Base-by-base conservation (phyloP, 208 protist genomes). In the Phytomonas sp. region DNA sequence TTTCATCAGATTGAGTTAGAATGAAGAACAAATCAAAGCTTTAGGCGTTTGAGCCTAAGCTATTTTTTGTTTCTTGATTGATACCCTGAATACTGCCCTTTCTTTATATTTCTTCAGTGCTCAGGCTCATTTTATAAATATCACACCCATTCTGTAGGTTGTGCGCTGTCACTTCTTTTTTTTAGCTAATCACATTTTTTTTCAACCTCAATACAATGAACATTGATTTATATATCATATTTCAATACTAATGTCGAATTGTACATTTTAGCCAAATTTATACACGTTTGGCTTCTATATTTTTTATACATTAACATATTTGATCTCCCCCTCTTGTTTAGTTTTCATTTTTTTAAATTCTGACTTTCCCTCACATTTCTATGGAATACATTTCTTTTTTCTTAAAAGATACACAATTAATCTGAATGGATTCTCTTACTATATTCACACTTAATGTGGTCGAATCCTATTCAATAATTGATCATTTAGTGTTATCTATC, bases 221-320 rank as follows among this genome's bases (percentile, higher is more conserved):
- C 71, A 30, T 32, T 66, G 31, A 37, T 64, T 75, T 75, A 66
- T 69, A 71, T 37, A 64, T 34, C 61, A 64, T 17, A 62, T 20
- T 62, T 62, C 33, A 68, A 56, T 64, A 31, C 23, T 72, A 66
- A 37, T 36, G 23, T 43, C 64, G 15, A 68, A 63, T 6, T 34
- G 1, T 68, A 33, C 28, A 29, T 68, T 2, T 61, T 20, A 32
- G 29, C 46, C 11, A 17, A 32, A 68, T 66, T 73, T 33, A 32
- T 46, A 37, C 32, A 5, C 28, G 28, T 60, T 73, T 29, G 43
- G 5, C 31, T 73, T 56, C 51, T 59, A 31, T 62, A 67, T 67
- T 68, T 51, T 70, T 74, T 78, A 53, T 65, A 37, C 28, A 36
- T 34, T 1, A 70, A 26, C 53, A 60, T 66, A 31, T 73, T 31